These are phyloP conservation scores for Alternaria arborescens DNA, from an alignment of 2,329 filamentous ascomycete genomes.

Conservation along the genomic window DNA sequence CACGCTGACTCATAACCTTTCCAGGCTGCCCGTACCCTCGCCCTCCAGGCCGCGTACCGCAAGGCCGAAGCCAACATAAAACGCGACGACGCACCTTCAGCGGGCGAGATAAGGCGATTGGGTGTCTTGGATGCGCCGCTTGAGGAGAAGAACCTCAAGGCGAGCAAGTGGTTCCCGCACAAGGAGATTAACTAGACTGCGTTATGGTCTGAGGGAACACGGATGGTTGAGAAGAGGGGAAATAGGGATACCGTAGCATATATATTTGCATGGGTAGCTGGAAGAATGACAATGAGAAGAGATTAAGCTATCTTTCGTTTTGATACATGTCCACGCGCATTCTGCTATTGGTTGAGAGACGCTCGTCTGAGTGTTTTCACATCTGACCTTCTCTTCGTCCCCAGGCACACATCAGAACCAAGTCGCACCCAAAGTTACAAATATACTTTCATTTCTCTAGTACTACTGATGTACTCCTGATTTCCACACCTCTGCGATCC, in stretches of 20 bases:
- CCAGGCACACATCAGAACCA: neutral
- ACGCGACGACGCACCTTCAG: constrained; percentile 81
- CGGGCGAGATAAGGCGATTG: constrained; percentile 86
- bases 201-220: neutral
- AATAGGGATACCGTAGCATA: too few relatives aligned
- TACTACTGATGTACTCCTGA: neutral
- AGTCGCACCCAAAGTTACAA: neutral
- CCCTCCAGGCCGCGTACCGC: constrained; percentile 84
- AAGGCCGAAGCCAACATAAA: constrained; percentile 76
- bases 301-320: too few relatives aligned
- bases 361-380: too few relatives aligned
- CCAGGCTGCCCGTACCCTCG: constrained; percentile 78
- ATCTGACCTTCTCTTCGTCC: too few relatives aligned
- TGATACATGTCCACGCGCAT: rapidly evolving
- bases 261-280: too few relatives aligned
- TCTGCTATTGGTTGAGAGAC: too few relatives aligned
- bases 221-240: neutral
- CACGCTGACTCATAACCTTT: neutral
- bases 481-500: neutral
- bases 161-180: constrained; percentile 54
- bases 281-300: too few relatives aligned
- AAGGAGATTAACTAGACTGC: constrained; percentile 48
- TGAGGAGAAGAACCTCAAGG: constrained; percentile 69
- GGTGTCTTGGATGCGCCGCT: constrained; percentile 81
- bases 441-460: neutral